These are phyloP conservation scores for Neofusicoccum cordaticola DNA, from an alignment of 2,329 filamentous ascomycete genomes.

Conservation along the genomic window DNA sequence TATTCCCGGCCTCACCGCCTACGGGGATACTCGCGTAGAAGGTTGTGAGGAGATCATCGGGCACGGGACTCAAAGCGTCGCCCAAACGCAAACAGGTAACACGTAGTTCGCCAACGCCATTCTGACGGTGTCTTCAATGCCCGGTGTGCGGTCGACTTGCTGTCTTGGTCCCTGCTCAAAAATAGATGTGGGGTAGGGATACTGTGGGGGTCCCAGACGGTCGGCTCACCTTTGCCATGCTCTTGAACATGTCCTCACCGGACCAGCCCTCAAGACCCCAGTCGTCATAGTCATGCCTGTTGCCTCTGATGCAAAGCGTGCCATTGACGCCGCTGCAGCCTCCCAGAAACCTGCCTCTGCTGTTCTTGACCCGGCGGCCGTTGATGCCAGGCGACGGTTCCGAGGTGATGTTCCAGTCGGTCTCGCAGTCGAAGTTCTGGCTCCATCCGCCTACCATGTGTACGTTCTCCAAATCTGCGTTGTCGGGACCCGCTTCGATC, in stretches of 20 bases:
- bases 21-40: too few relatives aligned
- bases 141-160: too few relatives aligned
- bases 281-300: conserved; percentile 53
- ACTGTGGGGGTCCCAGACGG: not conserved
- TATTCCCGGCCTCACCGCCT: too few relatives aligned
- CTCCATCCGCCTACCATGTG: conserved; percentile 52
- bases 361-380: conserved; percentile 46
- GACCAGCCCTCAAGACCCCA: conserved; percentile 57
- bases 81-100: too few relatives aligned
- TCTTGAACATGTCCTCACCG: conserved; percentile 54
- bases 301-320: conserved; percentile 50
- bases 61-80: too few relatives aligned
- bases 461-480: conserved; percentile 46
- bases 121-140: too few relatives aligned
- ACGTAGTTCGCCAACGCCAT: too few relatives aligned
- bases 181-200: not conserved
- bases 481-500: conserved; percentile 50
- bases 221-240: conserved; percentile 49
- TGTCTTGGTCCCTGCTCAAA: too few relatives aligned
- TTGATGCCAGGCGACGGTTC: conserved; percentile 41
- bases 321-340: conserved; percentile 52
- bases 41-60: too few relatives aligned
- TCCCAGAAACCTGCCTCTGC: conserved; percentile 50
- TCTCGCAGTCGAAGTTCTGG: conserved; percentile 48
- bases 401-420: conserved; percentile 52